Evolutionary conservation across 2,329 filamentous ascomycete genomes (phyloP).

Genomic region (Aspergillus ochraceoroseus): DNA sequence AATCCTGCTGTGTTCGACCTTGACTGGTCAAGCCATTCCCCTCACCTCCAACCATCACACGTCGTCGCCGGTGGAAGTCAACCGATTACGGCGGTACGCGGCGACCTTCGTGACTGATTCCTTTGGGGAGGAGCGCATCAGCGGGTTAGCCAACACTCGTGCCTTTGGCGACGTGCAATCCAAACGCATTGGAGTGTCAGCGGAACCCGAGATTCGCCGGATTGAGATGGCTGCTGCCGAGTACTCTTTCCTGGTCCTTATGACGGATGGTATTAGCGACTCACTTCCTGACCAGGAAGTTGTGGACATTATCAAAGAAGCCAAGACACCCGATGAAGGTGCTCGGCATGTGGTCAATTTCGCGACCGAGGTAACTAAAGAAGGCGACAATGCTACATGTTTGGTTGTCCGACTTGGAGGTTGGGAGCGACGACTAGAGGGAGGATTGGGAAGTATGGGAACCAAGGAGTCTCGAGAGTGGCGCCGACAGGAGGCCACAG

Average conservation of each 20-base stretch:
- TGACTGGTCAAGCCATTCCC: constrained; percentile 71
- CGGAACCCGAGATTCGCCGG: constrained; percentile 81
- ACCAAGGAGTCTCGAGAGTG: constrained; percentile 90
- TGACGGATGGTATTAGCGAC: constrained; percentile 84
- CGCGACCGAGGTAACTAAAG: constrained; percentile 73
- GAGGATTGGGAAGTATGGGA: constrained; percentile 79
- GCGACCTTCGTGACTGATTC: constrained; percentile 87
- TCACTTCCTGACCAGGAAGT: constrained; percentile 89
- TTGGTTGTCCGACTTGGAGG: constrained; percentile 60
- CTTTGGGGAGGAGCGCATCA: constrained; percentile 94
- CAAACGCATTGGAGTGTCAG: constrained; percentile 89
- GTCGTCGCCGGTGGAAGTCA: constrained; percentile 75
- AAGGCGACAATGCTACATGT: constrained; percentile 61
- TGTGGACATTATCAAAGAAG: constrained; percentile 92
- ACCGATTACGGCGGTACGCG: constrained; percentile 77
- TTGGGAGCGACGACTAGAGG: constrained; percentile 64
- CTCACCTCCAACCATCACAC: constrained; percentile 91
- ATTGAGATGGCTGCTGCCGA: constrained; percentile 76
- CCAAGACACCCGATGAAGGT: constrained; percentile 81
- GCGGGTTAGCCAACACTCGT: constrained; percentile 86
- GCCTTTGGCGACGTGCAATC: constrained; percentile 88
- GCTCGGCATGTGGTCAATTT: constrained; percentile 75
- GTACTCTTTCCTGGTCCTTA: constrained; percentile 81
- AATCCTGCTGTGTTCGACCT: constrained; percentile 81
- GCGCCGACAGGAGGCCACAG: constrained; percentile 70